Conservation (phyloP, 768 basidiomycete species). For the Russula compacta region DNA sequence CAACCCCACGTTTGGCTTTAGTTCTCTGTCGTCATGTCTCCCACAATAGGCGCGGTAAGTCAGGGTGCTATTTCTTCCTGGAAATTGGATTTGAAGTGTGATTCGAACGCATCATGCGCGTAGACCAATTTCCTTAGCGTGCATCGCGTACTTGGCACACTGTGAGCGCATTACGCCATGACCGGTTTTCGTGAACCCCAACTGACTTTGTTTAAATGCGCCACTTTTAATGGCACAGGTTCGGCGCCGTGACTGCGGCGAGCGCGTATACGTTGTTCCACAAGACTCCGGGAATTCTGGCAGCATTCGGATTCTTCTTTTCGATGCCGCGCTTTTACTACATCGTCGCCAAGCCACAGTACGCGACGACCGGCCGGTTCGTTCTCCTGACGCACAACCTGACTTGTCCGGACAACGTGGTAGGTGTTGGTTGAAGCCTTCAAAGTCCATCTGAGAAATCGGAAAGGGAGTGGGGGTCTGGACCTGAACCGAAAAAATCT, state of each 20-base stretch:
- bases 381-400: slow-evolving; percentile 85
- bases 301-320: slow-evolving; percentile 80
- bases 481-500: no score
- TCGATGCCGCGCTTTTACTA: slow-evolving; percentile 93
- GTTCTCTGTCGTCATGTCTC: slow-evolving; percentile 89
- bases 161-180: slow-evolving; percentile 40
- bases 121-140: slow-evolving; percentile 82
- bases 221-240: slow-evolving; percentile 31
- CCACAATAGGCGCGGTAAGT: slow-evolving; percentile 76
- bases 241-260: slow-evolving; percentile 73
- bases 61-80: slow-evolving; percentile 10
- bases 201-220: slow-evolving; percentile 2
- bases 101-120: no score
- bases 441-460: no score
- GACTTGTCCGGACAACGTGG: no score
- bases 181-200: neutral
- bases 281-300: slow-evolving; percentile 62
- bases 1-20: slow-evolving; percentile 21
- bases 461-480: no score
- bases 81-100: slow-evolving; percentile 6
- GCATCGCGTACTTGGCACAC: slow-evolving; percentile 77
- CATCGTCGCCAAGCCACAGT: slow-evolving; percentile 70
- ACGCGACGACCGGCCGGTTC: slow-evolving; percentile 68
- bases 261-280: slow-evolving; percentile 66
- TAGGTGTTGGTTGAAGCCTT: no score